Percentiles rank a stretch among this genome's conserved stretches.
Conservation (phyloP, 164 flowering plant genomes). For the Pachysandra terminalis region DNA sequence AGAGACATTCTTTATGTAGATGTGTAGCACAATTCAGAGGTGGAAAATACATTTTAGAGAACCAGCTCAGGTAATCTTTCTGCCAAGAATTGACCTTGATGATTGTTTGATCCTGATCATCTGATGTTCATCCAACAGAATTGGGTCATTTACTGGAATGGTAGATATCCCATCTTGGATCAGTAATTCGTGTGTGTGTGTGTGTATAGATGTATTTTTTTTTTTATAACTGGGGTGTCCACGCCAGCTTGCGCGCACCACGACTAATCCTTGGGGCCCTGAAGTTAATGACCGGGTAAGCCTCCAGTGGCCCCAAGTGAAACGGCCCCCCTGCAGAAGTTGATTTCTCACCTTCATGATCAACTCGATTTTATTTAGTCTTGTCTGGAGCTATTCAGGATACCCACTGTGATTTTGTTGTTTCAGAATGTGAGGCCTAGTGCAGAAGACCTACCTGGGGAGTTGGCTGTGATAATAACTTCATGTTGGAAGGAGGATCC, state of each 20-base stretch:
- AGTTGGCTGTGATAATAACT: conserved; percentile 69
- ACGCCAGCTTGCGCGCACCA: too few species aligned
- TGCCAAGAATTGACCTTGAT: neutral
- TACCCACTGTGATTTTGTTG: conserved; percentile 5
- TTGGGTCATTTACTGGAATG: neutral
- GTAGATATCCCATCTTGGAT: neutral
- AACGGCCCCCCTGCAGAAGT: too few species aligned
- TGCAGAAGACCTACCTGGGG: conserved; percentile 79
- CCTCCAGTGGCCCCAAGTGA: too few species aligned
- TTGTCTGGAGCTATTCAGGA: neutral
- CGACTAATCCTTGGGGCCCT: too few species aligned
- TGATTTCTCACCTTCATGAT: too few species aligned
- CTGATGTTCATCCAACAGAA: neutral
- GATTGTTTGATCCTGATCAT: neutral
- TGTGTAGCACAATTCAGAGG: too few species aligned
- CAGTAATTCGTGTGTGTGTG: neutral
- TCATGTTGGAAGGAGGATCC: conserved; percentile 97
- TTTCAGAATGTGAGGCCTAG: conserved; percentile 87
- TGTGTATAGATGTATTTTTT: too few species aligned
- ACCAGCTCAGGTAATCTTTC: neutral
- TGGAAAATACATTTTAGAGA: neutral
- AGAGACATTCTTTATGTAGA: too few species aligned
- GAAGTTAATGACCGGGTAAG: too few species aligned
- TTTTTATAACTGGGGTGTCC: too few species aligned
- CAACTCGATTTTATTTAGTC: neutral